Conservation (phyloP, 75 land plant species). For the Cunninghamia lanceolata region DNA sequence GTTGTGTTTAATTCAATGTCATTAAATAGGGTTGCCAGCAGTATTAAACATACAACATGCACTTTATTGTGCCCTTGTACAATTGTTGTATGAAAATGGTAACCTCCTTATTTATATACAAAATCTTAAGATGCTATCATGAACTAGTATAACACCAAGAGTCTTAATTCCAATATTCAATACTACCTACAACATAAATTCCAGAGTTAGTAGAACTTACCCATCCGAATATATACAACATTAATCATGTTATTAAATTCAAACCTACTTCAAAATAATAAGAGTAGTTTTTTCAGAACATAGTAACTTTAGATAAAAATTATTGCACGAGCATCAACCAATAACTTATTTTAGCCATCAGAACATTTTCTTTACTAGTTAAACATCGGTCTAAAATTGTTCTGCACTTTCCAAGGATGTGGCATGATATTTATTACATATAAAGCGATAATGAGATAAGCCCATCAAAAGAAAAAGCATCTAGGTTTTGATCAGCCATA, state of each 20-base stretch:
- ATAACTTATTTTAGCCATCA: not conserved
- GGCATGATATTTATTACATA: not conserved
- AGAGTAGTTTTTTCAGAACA: not conserved
- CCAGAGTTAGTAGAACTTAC: not conserved
- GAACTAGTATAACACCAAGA: not conserved
- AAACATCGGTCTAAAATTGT: not conserved
- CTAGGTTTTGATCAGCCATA: not conserved
- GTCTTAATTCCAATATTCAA: not conserved
- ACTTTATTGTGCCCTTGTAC: not conserved
- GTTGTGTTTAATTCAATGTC: not conserved
- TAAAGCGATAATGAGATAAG: not conserved
- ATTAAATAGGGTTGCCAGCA: no score
- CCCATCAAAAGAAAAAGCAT: not conserved
- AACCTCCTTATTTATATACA: not conserved
- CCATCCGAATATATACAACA: not conserved
- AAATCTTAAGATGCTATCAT: not conserved
- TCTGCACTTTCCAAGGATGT: not conserved
- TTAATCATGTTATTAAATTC: not conserved
- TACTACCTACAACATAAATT: not conserved
- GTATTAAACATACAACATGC: no score
- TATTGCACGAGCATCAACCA: not conserved
- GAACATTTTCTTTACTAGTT: not conserved
- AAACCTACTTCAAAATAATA: not conserved
- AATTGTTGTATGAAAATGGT: not conserved
- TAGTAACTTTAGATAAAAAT: not conserved